Percentiles rank a stretch among this genome's conserved stretches.
These are phyloP conservation scores for Alternaria infectoria DNA, from an alignment of 2,329 filamentous ascomycete species.

Conservation along the genomic window DNA sequence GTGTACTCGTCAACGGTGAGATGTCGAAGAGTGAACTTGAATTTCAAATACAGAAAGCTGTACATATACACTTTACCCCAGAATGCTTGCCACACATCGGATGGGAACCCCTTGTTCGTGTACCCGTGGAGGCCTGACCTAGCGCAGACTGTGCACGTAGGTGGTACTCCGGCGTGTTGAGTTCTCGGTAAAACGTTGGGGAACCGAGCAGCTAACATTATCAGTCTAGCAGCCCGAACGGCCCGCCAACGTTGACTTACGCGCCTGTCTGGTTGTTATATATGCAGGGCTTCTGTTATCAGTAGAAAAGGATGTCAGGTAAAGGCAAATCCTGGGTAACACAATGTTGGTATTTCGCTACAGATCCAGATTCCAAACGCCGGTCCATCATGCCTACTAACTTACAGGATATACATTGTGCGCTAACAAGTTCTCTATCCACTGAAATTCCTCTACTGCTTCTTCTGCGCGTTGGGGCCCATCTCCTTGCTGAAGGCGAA, in stretches of 20 bases:
- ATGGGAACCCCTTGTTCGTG: neutral
- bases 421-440: constrained; percentile 1
- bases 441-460: constrained; percentile 55
- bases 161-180: constrained; percentile 1
- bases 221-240: constrained; percentile 5
- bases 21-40: neutral
- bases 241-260: neutral
- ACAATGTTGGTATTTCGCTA: constrained; percentile 16
- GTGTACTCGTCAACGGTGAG: neutral
- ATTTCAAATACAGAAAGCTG: neutral
- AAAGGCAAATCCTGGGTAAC: neutral
- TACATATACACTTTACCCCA: neutral
- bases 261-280: neutral
- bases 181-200: constrained; percentile 7
- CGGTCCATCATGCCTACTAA: constrained; percentile 12
- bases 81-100: neutral
- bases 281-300: neutral
- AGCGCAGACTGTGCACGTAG: neutral
- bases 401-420: constrained; percentile 10
- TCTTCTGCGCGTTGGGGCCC: constrained; percentile 87
- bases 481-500: constrained; percentile 97
- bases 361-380: constrained; percentile 10
- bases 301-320: neutral
- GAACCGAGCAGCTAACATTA: constrained; percentile 7
- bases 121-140: neutral